Evolutionary conservation across 2,329 filamentous ascomycete genomes (phyloP).

Genomic region (Coniochaeta sp.): DNA sequence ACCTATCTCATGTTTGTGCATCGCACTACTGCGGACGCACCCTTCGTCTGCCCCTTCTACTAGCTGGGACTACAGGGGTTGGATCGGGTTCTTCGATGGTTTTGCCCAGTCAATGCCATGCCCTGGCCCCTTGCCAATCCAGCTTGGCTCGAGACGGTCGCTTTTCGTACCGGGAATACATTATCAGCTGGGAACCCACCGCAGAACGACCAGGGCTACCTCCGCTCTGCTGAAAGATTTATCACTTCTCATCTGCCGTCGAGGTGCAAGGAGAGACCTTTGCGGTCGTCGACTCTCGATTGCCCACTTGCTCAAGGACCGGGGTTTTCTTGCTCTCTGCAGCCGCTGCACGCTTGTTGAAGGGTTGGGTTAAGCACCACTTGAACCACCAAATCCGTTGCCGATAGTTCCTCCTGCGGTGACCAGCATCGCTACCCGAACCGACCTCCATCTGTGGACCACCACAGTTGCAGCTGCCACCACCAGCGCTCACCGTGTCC

Average conservation of each 20-base stretch:
- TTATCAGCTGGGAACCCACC: constrained; percentile 3
- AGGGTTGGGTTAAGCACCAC: background rate
- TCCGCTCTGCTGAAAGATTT: background rate
- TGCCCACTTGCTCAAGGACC: background rate
- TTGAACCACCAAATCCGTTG: background rate
- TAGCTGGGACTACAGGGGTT: background rate
- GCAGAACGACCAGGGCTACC: background rate
- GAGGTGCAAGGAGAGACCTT: background rate
- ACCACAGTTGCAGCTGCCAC: background rate
- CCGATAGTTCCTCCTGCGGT: constrained; percentile 2
- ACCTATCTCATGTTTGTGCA: background rate
- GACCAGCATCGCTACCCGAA: constrained; percentile 2
- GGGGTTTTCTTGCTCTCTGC: background rate
- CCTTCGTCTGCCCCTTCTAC: too few relatives aligned
- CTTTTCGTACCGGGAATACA: constrained; percentile 2
- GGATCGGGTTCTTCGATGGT: background rate
- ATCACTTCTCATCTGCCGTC: constrained; percentile 4
- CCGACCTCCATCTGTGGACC: background rate
- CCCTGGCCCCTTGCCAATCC: background rate
- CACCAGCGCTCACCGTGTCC: background rate
- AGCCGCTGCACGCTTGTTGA: background rate
- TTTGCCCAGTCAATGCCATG: constrained; percentile 1
- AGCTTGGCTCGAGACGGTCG: background rate
- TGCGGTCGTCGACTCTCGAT: background rate
- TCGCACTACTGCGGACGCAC: constrained; percentile 1